These are phyloP conservation scores for Lomentospora prolificans DNA, from an alignment of 2,329 filamentous ascomycete genomes.

Conservation along the genomic window DNA sequence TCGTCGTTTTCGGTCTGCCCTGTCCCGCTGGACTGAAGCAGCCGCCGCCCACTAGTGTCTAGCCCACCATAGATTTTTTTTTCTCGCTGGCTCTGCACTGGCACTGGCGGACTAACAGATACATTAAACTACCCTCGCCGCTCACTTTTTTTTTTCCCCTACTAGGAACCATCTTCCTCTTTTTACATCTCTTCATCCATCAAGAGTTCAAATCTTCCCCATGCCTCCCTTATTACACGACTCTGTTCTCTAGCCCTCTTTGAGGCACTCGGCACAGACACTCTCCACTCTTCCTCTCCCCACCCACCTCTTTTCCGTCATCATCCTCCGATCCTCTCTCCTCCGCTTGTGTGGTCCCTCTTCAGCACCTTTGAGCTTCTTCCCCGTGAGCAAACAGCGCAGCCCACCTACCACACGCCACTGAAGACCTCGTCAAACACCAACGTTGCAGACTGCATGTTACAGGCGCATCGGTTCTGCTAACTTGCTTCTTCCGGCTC, in stretches of 20 bases:
- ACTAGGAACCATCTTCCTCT: background rate
- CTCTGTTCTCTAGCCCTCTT: background rate
- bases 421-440: background rate
- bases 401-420: background rate
- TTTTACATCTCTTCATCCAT: background rate
- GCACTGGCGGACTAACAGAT: background rate
- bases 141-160: background rate
- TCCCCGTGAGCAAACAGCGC: background rate
- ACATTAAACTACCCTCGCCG: conserved; percentile 1
- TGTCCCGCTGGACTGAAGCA: background rate
- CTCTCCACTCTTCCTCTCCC: conserved; percentile 4
- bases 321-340: background rate
- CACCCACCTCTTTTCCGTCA: background rate
- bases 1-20: background rate
- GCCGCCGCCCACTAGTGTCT: background rate
- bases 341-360: background rate
- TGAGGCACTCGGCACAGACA: conserved; percentile 1
- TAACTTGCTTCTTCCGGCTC: background rate
- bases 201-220: background rate
- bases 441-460: background rate
- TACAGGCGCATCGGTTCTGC: background rate
- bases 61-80: background rate
- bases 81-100: background rate
- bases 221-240: conserved; percentile 1
- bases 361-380: background rate